These are phyloP conservation scores for Peronospora belbahrii DNA, from an alignment of 352 stramenopile genomes.

Conservation along the genomic window DNA sequence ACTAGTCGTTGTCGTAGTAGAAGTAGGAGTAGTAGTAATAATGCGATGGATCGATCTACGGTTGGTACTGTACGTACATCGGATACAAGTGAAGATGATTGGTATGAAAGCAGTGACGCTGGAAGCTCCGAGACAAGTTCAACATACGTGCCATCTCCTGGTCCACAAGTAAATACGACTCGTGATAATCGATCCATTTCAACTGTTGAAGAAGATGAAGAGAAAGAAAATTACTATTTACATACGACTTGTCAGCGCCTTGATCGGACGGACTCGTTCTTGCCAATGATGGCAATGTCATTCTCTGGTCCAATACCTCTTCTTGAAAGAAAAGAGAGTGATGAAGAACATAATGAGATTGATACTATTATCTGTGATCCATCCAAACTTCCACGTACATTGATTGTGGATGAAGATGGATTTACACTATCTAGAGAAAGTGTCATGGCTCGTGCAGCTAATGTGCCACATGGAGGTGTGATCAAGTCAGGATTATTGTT, in stretches of 20 bases:
- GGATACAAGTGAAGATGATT: constrained; percentile 25
- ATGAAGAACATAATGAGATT: constrained; percentile 52
- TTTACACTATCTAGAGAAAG: constrained; percentile 48
- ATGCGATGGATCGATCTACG: background rate
- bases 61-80: constrained; percentile 2
- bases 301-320: constrained; percentile 33
- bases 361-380: constrained; percentile 58
- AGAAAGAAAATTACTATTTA: constrained; percentile 15
- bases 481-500: constrained; percentile 72
- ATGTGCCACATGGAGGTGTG: constrained; percentile 28
- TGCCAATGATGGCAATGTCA: constrained; percentile 34
- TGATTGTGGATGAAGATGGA: constrained; percentile 64
- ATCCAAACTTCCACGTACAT: constrained; percentile 41
- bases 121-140: constrained; percentile 20
- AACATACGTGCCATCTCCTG: constrained; percentile 11
- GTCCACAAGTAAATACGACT: background rate
- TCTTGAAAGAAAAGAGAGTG: constrained; percentile 29
- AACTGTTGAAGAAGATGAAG: constrained; percentile 20
- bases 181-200: constrained; percentile 12
- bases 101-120: constrained; percentile 27
- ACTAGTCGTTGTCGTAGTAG: too few species aligned
- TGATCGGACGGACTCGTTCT: constrained; percentile 20
- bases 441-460: constrained; percentile 38
- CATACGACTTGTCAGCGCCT: constrained; percentile 11
- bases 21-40: too few species aligned